phyloP scores from a whole-genome alignment of 441 rosid species.

The Bruguiera hainesii region DNA sequence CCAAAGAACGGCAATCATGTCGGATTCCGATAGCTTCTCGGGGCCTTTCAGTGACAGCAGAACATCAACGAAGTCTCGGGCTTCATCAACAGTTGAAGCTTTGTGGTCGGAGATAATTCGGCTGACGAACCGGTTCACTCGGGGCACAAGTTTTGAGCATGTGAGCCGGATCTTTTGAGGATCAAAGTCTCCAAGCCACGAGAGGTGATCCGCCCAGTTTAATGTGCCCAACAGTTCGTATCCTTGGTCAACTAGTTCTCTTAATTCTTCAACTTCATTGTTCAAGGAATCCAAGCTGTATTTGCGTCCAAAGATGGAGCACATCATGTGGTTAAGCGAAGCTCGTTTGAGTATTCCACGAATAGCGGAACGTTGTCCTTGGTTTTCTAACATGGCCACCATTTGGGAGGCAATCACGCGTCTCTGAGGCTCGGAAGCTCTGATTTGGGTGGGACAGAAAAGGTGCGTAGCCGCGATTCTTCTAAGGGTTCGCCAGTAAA shows the following conservation, averaged over 20 bases:
- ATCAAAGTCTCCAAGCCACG: slow-evolving; percentile 66
- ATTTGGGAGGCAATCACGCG: slow-evolving; percentile 42
- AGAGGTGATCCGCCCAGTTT: slow-evolving; percentile 81
- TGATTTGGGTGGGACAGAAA: slow-evolving; percentile 69
- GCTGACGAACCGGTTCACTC: slow-evolving; percentile 56
- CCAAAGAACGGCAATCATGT: slow-evolving; percentile 89
- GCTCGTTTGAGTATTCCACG: slow-evolving; percentile 65
- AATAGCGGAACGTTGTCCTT: slow-evolving; percentile 29
- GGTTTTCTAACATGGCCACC: slow-evolving; percentile 35
- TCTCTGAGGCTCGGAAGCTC: slow-evolving; percentile 49
- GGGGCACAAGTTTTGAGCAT: slow-evolving; percentile 69
- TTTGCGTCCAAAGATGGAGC: slow-evolving; percentile 62
- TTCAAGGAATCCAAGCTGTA: slow-evolving; percentile 39
- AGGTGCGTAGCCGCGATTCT: slow-evolving; percentile 64
- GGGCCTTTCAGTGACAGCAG: slow-evolving; percentile 53
- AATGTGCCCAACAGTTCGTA: slow-evolving; percentile 69
- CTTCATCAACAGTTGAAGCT: slow-evolving; percentile 20
- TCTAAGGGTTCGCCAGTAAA: slow-evolving; percentile 76
- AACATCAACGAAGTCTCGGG: slow-evolving; percentile 63
- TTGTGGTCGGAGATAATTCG: slow-evolving; percentile 52
- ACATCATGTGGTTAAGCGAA: slow-evolving; percentile 79
- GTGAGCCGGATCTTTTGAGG: slow-evolving; percentile 66
- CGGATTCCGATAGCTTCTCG: slow-evolving; percentile 58
- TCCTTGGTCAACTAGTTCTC: slow-evolving; percentile 71
- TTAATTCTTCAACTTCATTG: slow-evolving; percentile 47